Base-by-base conservation (phyloP, 805 yeast genomes). In the Ogataea methanolica region DNA sequence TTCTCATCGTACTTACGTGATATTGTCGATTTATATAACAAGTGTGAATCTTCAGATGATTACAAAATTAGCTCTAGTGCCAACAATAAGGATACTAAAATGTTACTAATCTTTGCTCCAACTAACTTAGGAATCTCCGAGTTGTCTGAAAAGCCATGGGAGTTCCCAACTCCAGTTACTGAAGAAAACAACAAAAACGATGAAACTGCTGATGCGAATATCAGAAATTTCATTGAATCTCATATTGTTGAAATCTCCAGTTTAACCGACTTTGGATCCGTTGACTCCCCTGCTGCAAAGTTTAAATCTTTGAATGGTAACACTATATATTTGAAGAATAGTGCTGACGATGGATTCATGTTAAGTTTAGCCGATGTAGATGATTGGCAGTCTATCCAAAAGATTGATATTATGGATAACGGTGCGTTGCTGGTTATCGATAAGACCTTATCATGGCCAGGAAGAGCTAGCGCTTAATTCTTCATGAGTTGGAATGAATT, bases 1-100 rank as follows among this genome's bases (percentile, higher is more conserved):
- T 84, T 88, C 62, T 75, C 89, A 2, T 76, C 82, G 1, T 86
- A 87, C 60, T 67, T 85, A n/a, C 75, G 96, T 49, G 87, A 85
- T 56, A 72, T 79, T 58, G 67, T 73, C 15, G 74, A 70, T 12
- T 59, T 84, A 26, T 73, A 77, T 29, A 47, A 58, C 17, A 72
- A 74, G 51, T 75, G 85, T 52, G 80, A 76, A 33, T 48, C 57
- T 38, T 46, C 55, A 2, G 52, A 51, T n/a, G 53, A 56, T 16
- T 54, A 43, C 49, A 50, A 44, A 43, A 55, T 56, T 49, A 49
- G 56, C 41, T 17, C 48, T 9, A 26, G 11, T 11, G 31, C 31
- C 4, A 26, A 26, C n/a, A 33, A 49, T 65, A 71, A 55, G 8
- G 49, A 51, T 8, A 46, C 45, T 8, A 36, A 46, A 19, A 61